Base-by-base conservation (phyloP, 176 grass and related monocot species). In the Aegilops longissima region DNA sequence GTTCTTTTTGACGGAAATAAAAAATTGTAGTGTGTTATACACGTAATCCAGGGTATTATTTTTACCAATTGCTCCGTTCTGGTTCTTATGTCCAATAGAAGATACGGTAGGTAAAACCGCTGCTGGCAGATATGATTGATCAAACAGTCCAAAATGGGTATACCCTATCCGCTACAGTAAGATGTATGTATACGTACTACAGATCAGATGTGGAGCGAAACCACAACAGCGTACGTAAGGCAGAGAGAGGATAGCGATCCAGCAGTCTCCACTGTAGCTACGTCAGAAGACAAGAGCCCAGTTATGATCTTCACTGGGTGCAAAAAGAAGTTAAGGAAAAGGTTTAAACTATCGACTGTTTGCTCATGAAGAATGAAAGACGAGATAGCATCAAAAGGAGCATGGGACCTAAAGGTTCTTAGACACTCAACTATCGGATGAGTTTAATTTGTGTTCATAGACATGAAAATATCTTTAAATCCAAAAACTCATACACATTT, bases 111-210 rank as follows among this genome's bases (percentile, higher is more conserved):
- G 63, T 45, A 51, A 30, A 63, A 63, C 18, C 18, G 13, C 14
- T 27, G 21, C n/a, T 84, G 4, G 17, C 29, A 47, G 38, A 64
- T 9, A 63, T 51, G 9, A 8, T 75, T 61, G 14, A 17, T 44
- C 23, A 10, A 74, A 75, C 82, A 76, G 70, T 34, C 73, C 56
- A 73, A 63, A 17, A 84, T 76, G 38, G 82, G 56, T 84, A 33
- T 75, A 33, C 39, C 54, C 70, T 64, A 76, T 84, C 25, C 17
- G 27, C 82, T 64, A 75, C 70, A 84, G 70, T 33, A 49, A 76
- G 36, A 10, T 23, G 24, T 35, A 69, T 34, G 24, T 35, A 69
- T 34, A 16, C 27, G 18, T n/a, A 52, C 6, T 68, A 23, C 44
- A 51, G 80, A 69, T 69, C 27, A 52, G 45, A 82, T 52, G 64